These are phyloP conservation scores for Gossypium gossypioides DNA, from an alignment of 441 rosid species.

Conservation along the genomic window DNA sequence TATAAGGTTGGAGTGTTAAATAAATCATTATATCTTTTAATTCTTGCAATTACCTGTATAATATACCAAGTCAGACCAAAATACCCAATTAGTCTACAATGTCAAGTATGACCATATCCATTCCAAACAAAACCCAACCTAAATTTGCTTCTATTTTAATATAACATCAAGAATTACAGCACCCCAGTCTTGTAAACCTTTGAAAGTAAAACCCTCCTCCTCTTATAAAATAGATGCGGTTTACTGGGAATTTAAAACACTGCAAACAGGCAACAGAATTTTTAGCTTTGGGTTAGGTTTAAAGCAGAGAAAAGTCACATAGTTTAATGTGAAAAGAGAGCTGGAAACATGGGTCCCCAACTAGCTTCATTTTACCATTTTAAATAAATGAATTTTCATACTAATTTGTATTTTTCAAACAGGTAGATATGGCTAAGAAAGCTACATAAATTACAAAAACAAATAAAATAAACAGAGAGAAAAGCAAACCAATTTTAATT, in stretches of 20 bases:
- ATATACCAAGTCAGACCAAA: not conserved
- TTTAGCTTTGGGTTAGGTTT: slow-evolving; percentile 19
- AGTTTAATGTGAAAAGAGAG: slow-evolving; percentile 15
- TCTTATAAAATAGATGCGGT: not conserved
- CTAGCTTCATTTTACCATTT: slow-evolving; percentile 10
- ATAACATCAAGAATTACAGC: not conserved
- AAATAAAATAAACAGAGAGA: not conserved
- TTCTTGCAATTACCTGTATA: not conserved
- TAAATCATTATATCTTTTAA: no score
- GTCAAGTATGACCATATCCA: not conserved
- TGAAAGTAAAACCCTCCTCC: not conserved
- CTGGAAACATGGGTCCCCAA: slow-evolving; percentile 22
- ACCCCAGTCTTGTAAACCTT: not conserved
- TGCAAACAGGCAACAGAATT: slow-evolving; percentile 7
- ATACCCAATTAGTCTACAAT: not conserved
- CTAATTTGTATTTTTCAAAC: slow-evolving; percentile 28
- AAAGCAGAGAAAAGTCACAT: slow-evolving; percentile 19
- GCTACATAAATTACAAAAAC: slow-evolving; percentile 3
- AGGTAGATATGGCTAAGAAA: slow-evolving; percentile 23
- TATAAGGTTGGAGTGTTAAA: no score
- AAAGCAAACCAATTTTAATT: not conserved
- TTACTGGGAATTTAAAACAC: not conserved
- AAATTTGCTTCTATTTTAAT: slow-evolving; percentile 7
- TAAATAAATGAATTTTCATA: slow-evolving; percentile 1
- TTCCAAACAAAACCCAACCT: not conserved